Base-by-base conservation (phyloP, 768 basidiomycete species). In the Mrakia gelida region DNA sequence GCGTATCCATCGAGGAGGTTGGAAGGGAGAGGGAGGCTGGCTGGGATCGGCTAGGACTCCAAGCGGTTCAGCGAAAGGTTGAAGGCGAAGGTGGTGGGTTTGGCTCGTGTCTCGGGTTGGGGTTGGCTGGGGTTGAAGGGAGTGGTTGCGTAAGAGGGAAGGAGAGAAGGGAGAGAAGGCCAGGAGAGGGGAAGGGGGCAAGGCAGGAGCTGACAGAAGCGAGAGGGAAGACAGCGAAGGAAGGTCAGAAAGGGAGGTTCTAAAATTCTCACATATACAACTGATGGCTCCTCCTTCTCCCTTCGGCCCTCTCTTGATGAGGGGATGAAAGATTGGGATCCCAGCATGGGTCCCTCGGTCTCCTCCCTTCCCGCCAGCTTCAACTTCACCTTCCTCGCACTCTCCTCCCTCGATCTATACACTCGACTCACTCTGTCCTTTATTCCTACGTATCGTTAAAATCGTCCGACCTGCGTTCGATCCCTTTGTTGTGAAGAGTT, bases 381-480 rank as follows among this genome's bases (percentile, higher is more conserved):
- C 28, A 59, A 59, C 26, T 28, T 56, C 54, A 21, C 18, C 28
- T 28, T 28, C 26, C 59, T 26, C 28, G 28, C 59, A 2, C 59
- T 59, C 28, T 28, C 28, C 10, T 16, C 23, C 2, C 54, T 16
- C 54, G 8, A 45, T 28, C 59, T 28, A 26, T 59, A 59, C 59
- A 11, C 4, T 1, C 5, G 5, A 59, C 59, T 59, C 59, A 59
- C 59, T 56, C 59, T 59, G 45, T 45, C 15, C 45, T 10, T 10
- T 45, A 10, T 45, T 2, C n/a, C n/a, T n/a, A n/a, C n/a, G n/a
- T 11, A 45, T 45, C 45, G 45, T 45, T 15, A 45, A 26, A 28
- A 59, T 28, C 59, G 59, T 59, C 23, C 59, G 59, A 59, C 59
- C 59, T 59, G 59, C 59, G 59, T 59, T 59, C 59, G 59, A 59